Evolutionary conservation across 805 yeast species (phyloP), one percentile per base, ranked within the genome.

Genomic region (Sungouiozyma ichnusensis): DNA sequence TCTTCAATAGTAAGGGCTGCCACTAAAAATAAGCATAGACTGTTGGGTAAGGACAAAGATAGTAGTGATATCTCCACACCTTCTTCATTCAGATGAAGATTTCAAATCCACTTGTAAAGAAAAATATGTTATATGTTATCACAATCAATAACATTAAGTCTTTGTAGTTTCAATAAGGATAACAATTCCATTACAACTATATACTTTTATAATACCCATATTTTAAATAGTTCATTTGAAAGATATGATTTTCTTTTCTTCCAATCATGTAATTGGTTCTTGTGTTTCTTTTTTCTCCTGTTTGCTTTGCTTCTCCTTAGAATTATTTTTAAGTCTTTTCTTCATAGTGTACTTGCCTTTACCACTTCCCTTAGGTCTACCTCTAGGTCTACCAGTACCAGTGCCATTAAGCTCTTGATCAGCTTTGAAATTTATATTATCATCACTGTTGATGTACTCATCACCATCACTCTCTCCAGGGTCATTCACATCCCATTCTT

Each of bases 1-100:
- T 80, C 77, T 19, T 84, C 79, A 54, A 74, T 82, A 49, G 90
- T 82, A 2, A 69, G 67, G 41, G 79, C 87, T 1, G 90, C 85
- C 1, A 66, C 74, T 16, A 68, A 75, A 41, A 76, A 79, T 51
- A 77, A 74, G 55, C 79, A 77, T 18, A 51, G 55, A 18, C 53
- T 64, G 1, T 24, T 48, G 37, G 49, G 50, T 20, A 51, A 52
- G 35, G 47, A 55, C 31, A 55, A 52, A 16, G 40, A 43, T 7
- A n/a, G 24, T 4, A 34, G 29, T 11, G 29, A 24, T 11, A 11
- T 24, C 29, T 24, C 29, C 6, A 24, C 29, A 6, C 6, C 29
- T 11, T 24, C 29, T 6, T 7, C 29, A 24, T 24, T 24, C 29
- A 24, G 29, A 24, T 24, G 29, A 24, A 11, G 29, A 7, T n/a